phyloP scores from a whole-genome alignment of 2,329 filamentous ascomycete species.

The Penicillium sp. region DNA sequence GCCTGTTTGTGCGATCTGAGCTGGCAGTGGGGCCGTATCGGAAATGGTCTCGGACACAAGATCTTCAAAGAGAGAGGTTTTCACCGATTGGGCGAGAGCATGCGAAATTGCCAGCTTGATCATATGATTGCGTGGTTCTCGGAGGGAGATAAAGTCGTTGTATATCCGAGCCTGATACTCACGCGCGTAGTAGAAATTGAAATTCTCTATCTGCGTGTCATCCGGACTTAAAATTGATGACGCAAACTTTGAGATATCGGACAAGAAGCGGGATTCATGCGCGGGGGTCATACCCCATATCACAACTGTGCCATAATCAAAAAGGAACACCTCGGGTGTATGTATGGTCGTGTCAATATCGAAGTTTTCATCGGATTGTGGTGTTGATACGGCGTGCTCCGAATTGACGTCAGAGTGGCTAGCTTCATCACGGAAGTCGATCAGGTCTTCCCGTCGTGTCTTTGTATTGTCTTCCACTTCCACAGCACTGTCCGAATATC shows the following conservation, averaged over 20 bases:
- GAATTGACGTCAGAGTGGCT: slow-evolving; percentile 31
- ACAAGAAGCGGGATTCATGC: slow-evolving; percentile 88
- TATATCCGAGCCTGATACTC: slow-evolving; percentile 99
- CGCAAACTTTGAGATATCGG: slow-evolving; percentile 93
- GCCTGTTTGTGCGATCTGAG: slow-evolving; percentile 88
- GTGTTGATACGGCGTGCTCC: slow-evolving; percentile 30
- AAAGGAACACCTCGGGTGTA: slow-evolving; percentile 92
- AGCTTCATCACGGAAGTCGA: slow-evolving; percentile 60
- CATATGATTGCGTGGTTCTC: slow-evolving; percentile 97
- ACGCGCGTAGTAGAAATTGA: slow-evolving; percentile 98
- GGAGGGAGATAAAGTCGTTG: slow-evolving; percentile 96
- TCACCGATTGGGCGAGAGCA: slow-evolving; percentile 92
- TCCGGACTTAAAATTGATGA: slow-evolving; percentile 84
- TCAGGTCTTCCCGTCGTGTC: slow-evolving; percentile 63
- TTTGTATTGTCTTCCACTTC: slow-evolving; percentile 66
- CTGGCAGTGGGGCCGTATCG: slow-evolving; percentile 88
- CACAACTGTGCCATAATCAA: slow-evolving; percentile 96
- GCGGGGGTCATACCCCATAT: slow-evolving; percentile 97
- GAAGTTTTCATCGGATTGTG: slow-evolving; percentile 47
- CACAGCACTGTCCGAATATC: slow-evolving; percentile 71
- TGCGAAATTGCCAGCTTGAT: slow-evolving; percentile 96
- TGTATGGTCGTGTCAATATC: slow-evolving; percentile 89
- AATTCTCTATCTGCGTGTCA: slow-evolving; percentile 93
- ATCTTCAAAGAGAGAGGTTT: slow-evolving; percentile 97
- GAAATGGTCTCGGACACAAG: slow-evolving; percentile 92